A percentile compares a stretch with the other conserved stretches of the same genome.
These are phyloP conservation scores for Pseudopithomyces maydicus DNA, from an alignment of 2,329 filamentous ascomycete species.

Conservation along the genomic window DNA sequence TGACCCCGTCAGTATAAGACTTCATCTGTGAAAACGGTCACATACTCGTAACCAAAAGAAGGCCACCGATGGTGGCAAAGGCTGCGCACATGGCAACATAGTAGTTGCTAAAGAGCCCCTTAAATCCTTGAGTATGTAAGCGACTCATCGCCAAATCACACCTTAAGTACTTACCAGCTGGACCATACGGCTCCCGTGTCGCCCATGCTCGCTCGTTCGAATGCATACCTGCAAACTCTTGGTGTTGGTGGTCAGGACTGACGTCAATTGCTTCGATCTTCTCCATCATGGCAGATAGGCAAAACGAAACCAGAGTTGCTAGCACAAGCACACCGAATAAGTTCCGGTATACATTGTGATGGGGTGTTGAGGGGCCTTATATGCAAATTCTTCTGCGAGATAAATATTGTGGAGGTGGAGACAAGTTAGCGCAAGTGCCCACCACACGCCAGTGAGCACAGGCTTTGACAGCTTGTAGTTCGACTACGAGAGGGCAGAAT, in stretches of 20 bases:
- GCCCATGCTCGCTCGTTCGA: slow-evolving; percentile 17
- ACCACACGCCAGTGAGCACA: neutral
- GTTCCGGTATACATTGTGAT: neutral
- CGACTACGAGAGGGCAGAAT: neutral
- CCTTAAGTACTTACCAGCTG: slow-evolving; percentile 26
- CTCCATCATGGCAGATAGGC: slow-evolving; percentile 8
- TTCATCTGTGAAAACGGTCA: neutral
- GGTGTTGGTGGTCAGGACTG: slow-evolving; percentile 23
- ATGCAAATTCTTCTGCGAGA: slow-evolving; percentile 3
- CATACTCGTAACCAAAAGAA: slow-evolving; percentile 56
- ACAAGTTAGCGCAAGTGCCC: neutral
- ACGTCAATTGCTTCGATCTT: slow-evolving; percentile 25
- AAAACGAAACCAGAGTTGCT: neutral
- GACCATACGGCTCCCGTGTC: slow-evolving; percentile 37
- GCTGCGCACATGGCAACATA: slow-evolving; percentile 59
- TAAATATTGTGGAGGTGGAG: slow-evolving; percentile 1
- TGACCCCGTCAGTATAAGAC: neutral
- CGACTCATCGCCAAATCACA: neutral
- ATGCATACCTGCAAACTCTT: slow-evolving; percentile 23
- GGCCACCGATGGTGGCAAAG: slow-evolving; percentile 57
- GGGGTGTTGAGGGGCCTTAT: neutral
- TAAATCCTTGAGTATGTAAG: slow-evolving; percentile 43
- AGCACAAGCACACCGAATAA: neutral
- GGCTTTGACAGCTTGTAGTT: neutral
- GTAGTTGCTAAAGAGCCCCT: slow-evolving; percentile 53